phyloP scores from a whole-genome alignment of 352 stramenopile genomes.

The Phytophthora foliorum region DNA sequence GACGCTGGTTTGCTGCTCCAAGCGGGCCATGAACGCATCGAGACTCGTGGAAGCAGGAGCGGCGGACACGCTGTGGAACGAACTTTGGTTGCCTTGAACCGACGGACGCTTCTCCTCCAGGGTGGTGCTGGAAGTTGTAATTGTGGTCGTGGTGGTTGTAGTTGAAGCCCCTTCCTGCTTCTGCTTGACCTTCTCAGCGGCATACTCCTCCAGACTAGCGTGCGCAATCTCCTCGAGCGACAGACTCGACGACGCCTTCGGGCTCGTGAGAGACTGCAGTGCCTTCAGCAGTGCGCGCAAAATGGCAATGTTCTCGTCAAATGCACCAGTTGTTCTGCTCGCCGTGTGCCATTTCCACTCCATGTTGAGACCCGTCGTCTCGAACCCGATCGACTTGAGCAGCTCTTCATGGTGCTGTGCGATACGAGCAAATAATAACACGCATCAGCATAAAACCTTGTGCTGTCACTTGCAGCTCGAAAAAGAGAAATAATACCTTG shows the following conservation, averaged over 20 bases:
- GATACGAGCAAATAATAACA: constrained; percentile 7
- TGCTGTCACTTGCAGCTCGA: not conserved
- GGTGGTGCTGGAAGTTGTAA: constrained; percentile 12
- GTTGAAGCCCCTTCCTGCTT: constrained; percentile 10
- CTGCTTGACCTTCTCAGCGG: constrained; percentile 36
- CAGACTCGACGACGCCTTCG: constrained; percentile 48
- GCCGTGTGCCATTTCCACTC: constrained; percentile 87
- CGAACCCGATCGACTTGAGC: constrained; percentile 83
- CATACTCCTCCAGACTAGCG: constrained; percentile 43
- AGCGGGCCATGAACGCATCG: constrained; percentile 62
- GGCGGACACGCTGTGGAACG: constrained; percentile 1
- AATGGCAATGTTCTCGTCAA: constrained; percentile 76
- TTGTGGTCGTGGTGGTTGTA: constrained; percentile 14
- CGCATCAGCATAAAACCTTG: not conserved
- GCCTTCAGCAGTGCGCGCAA: constrained; percentile 67
- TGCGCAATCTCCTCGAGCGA: constrained; percentile 66
- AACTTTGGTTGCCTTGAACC: constrained; percentile 11
- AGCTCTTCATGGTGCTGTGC: constrained; percentile 79
- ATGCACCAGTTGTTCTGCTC: constrained; percentile 64
- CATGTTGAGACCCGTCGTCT: constrained; percentile 78
- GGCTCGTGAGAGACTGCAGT: constrained; percentile 62
- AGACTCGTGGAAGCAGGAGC: constrained; percentile 40
- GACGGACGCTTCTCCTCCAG: constrained; percentile 25
- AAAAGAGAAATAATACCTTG: constrained; percentile 47
- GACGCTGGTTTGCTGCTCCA: constrained; percentile 59